Percentiles rank a stretch among this genome's conserved stretches.
Conservation (phyloP, 2,329 filamentous ascomycete genomes). For the Hymenoscyphus fraxineus region DNA sequence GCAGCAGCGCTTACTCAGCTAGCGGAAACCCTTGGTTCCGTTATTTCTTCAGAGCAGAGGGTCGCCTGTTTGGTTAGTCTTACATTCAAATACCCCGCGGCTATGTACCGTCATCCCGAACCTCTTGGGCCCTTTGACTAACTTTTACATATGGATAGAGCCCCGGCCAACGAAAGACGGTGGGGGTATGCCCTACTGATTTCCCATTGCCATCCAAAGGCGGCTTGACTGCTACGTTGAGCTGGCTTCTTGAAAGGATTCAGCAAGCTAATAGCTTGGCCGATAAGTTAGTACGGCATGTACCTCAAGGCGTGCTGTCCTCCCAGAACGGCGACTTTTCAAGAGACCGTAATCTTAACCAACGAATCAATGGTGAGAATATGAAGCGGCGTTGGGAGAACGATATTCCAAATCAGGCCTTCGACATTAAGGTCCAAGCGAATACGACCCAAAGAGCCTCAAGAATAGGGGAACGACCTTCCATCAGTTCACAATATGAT, state of each 20-base stretch:
- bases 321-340: constrained; percentile 16
- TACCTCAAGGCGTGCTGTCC: constrained; percentile 14
- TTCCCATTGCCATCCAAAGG: constrained; percentile 29
- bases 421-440: constrained; percentile 23
- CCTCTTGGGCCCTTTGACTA: constrained; percentile 8
- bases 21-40: constrained; percentile 28
- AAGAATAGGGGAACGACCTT: constrained; percentile 23
- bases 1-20: constrained; percentile 31
- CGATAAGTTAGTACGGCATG: constrained; percentile 29
- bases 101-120: constrained; percentile 16
- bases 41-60: constrained; percentile 27
- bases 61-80: constrained; percentile 29
- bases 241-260: constrained; percentile 31
- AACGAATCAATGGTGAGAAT: constrained; percentile 23
- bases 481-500: constrained; percentile 24
- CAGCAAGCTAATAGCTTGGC: constrained; percentile 31
- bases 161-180: constrained; percentile 12
- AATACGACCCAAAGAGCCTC: constrained; percentile 25
- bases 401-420: constrained; percentile 16
- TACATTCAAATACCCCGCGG: constrained; percentile 12
- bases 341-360: constrained; percentile 13
- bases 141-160: constrained; percentile 15
- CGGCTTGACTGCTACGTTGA: constrained; percentile 30
- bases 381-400: constrained; percentile 30
- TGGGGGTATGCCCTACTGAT: constrained; percentile 18